These are phyloP conservation scores for Akanthomyces uredinophilus DNA, from an alignment of 2,329 filamentous ascomycete species.

Conservation along the genomic window DNA sequence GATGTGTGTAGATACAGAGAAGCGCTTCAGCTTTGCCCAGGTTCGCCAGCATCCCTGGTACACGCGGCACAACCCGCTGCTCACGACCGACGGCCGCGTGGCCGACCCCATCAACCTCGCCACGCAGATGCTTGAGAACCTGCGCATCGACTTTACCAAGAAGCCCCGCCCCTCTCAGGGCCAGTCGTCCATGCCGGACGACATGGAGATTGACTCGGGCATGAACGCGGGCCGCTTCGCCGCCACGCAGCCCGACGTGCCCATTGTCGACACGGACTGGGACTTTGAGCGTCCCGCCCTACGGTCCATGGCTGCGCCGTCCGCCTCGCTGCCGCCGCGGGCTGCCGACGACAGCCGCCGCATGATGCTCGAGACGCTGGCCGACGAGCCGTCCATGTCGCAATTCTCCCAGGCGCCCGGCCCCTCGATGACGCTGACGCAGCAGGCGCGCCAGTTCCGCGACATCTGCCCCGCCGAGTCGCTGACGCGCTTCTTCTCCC, in stretches of 20 bases:
- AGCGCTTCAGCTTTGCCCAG: conserved; percentile 78
- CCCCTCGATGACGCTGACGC: conserved; percentile 79
- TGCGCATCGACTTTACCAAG: conserved; percentile 81
- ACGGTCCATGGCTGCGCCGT: conserved; percentile 43
- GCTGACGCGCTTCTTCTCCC: conserved; percentile 88
- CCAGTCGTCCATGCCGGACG: conserved; percentile 34
- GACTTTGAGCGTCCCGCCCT: conserved; percentile 79
- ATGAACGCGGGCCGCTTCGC: conserved; percentile 51
- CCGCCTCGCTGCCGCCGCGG: conserved; percentile 30
- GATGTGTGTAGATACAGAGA: conserved; percentile 72
- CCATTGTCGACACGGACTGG: conserved; percentile 68
- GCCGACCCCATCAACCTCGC: conserved; percentile 78
- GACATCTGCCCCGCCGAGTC: conserved; percentile 87
- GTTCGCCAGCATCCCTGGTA: conserved; percentile 94
- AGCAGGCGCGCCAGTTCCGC: conserved; percentile 79
- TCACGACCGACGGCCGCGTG: conserved; percentile 68
- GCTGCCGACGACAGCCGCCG: conserved; percentile 31
- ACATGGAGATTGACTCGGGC: conserved; percentile 65
- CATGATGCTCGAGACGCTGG: conserved; percentile 58
- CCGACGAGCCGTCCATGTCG: conserved; percentile 78
- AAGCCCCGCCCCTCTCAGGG: conserved; percentile 50
- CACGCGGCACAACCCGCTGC: conserved; percentile 72
- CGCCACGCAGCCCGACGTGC: conserved; percentile 80
- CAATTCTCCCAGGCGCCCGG: conserved; percentile 80
- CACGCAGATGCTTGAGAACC: conserved; percentile 89